Percentiles rank a stretch among this genome's conserved stretches.
Evolutionary conservation across 306 rosid genomes (phyloP).

Genomic region (Hylodesmum podocarpum): DNA sequence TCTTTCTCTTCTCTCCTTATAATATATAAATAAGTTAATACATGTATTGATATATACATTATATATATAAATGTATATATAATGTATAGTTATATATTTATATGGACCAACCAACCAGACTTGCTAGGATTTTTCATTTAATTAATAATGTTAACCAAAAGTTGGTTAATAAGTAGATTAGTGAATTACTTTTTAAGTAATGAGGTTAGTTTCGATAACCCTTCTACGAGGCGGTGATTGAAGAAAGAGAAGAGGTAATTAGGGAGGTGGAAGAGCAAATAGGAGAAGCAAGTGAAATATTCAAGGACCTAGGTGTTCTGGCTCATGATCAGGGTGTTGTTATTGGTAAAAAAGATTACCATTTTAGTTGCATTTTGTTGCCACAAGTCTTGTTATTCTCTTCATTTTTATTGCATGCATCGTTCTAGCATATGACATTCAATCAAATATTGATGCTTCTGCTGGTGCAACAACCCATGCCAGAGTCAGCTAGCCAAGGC

Average conservation of each 20-base stretch:
- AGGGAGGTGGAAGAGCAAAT: constrained; percentile 73
- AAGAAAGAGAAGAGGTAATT: constrained; percentile 81
- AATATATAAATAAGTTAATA: no score
- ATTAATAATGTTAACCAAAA: no score
- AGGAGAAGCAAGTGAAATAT: constrained; percentile 70
- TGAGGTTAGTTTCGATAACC: no score
- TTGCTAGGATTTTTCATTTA: no score
- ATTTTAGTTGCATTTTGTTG: background rate
- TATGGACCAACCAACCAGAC: no score
- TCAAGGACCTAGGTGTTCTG: constrained; percentile 84
- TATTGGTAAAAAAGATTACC: constrained; percentile 52
- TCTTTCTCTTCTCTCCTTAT: no score
- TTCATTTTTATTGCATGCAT: constrained; percentile 3
- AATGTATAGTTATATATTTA: no score
- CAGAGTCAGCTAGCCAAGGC: constrained; percentile 63
- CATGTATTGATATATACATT: no score
- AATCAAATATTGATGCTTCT: constrained; percentile 61
- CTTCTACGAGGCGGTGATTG: constrained; percentile 84
- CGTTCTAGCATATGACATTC: constrained; percentile 62
- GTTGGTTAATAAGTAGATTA: no score
- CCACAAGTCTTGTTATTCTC: constrained; percentile 8
- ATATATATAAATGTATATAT: no score
- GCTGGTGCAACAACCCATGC: constrained; percentile 59
- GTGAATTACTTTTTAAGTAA: no score
- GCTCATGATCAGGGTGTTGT: constrained; percentile 80